phyloP scores from a whole-genome alignment of 2,329 filamentous ascomycete genomes.

The Phialophora tarda region DNA sequence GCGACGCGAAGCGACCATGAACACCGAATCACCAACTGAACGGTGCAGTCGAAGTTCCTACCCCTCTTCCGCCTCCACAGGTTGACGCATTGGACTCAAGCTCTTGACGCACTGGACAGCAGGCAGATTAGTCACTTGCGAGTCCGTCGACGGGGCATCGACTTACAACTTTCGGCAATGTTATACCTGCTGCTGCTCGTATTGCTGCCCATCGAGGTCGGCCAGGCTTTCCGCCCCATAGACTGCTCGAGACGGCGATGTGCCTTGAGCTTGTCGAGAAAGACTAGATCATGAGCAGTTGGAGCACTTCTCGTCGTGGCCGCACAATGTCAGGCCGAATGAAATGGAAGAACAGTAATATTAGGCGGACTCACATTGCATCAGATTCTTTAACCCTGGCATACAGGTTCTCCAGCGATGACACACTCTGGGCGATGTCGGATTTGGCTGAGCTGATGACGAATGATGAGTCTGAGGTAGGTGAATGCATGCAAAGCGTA shows the following conservation, averaged over 20 bases:
- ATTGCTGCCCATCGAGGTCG: neutral
- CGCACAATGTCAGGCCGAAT: neutral
- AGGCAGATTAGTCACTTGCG: neutral
- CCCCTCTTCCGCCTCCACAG: neutral
- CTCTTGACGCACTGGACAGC: neutral
- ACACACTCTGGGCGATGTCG: neutral
- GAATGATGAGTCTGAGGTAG: neutral
- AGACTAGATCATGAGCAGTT: neutral
- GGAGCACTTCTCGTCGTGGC: neutral
- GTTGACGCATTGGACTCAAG: neutral
- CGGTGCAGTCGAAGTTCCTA: neutral
- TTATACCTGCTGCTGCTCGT: neutral
- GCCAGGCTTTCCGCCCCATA: neutral
- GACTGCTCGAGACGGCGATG: neutral
- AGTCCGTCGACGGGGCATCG: neutral
- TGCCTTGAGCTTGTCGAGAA: neutral
- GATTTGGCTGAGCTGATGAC: neutral
- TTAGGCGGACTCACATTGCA: neutral
- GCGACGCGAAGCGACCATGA: neutral
- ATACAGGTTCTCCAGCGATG: neutral
- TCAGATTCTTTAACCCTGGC: neutral
- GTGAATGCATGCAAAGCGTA: neutral
- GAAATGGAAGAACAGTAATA: neutral
- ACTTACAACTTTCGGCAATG: neutral
- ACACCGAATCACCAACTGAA: neutral